Percentiles rank a stretch among this genome's conserved stretches.
These are phyloP conservation scores for Malbranchea zuffiana DNA, from an alignment of 2,329 filamentous ascomycete species.

Conservation along the genomic window DNA sequence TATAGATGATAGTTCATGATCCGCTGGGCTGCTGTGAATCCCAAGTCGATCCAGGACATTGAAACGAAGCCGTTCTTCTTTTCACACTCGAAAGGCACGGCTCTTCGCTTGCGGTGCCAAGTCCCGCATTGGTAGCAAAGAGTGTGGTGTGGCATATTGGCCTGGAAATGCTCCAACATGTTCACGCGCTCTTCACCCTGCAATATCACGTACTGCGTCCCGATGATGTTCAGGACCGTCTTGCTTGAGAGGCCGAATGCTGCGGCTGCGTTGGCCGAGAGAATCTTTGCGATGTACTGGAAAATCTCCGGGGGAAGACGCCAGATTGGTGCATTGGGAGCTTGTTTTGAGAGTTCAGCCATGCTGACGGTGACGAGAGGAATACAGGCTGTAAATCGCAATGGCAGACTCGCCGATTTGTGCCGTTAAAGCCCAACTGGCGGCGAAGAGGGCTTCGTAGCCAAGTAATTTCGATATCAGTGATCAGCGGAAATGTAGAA, in stretches of 20 bases:
- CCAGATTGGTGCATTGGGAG: conserved; percentile 5
- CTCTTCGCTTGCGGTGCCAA: not conserved
- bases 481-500: too few relatives aligned
- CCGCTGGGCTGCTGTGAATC: not conserved
- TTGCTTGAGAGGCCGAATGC: conserved; percentile 6
- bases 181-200: not conserved
- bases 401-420: too few relatives aligned
- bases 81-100: not conserved
- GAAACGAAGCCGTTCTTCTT: not conserved
- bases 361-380: too few relatives aligned
- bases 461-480: too few relatives aligned
- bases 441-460: too few relatives aligned
- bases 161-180: conserved; percentile 1
- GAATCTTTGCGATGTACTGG: conserved; percentile 3
- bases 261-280: conserved; percentile 1
- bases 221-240: conserved; percentile 1
- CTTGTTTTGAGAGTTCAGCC: conserved; percentile 1
- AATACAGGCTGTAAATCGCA: too few relatives aligned
- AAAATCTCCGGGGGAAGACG: conserved; percentile 5
- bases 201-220: not conserved
- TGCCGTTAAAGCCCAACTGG: too few relatives aligned
- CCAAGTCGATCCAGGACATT: not conserved
- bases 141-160: not conserved
- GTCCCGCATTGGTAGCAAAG: conserved; percentile 2
- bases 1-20: conserved; percentile 4